Evolutionary conservation across 2,329 filamentous ascomycete species (phyloP).

Genomic region (Xylariaceae sp.): DNA sequence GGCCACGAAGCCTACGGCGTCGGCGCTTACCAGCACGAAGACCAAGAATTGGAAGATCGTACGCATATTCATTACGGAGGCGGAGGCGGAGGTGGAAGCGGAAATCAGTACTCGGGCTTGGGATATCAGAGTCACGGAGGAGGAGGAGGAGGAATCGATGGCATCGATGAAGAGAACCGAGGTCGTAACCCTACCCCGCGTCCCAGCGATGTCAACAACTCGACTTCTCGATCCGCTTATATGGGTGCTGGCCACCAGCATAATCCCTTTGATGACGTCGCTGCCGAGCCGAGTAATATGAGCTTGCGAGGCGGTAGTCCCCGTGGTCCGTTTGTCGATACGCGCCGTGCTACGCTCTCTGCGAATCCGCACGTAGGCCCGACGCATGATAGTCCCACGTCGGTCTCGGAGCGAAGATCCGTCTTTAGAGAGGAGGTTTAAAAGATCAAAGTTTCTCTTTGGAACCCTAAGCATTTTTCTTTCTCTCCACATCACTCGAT

Average conservation of each 20-base stretch:
- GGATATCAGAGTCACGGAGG: conserved; percentile 46
- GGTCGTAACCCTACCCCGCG: conserved; percentile 42
- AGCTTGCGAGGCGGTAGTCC: conserved; percentile 69
- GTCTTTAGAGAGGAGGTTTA: conserved; percentile 29
- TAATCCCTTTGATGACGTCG: conserved; percentile 67
- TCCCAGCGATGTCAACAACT: conserved; percentile 28
- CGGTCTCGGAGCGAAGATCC: conserved; percentile 25
- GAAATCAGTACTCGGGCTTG: conserved; percentile 25
- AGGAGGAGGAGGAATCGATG: not conserved
- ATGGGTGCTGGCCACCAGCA: conserved; percentile 27
- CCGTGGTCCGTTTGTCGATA: conserved; percentile 50
- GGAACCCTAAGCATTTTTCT: not conserved
- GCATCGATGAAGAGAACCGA: conserved; percentile 32
- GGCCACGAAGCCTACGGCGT: conserved; percentile 53
- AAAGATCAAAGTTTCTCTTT: not conserved
- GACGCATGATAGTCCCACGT: conserved; percentile 27
- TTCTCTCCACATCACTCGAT: not conserved
- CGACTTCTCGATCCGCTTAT: conserved; percentile 30
- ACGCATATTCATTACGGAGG: conserved; percentile 8
- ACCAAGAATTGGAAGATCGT: conserved; percentile 61
- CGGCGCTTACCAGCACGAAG: conserved; percentile 42
- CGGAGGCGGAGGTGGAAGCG: too few species aligned
- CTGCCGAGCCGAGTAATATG: conserved; percentile 55
- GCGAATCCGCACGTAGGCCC: conserved; percentile 6
- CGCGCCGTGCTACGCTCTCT: conserved; percentile 22